Evolutionary conservation across 2,329 filamentous ascomycete species (phyloP).

Genomic region (Geosmithia flava): DNA sequence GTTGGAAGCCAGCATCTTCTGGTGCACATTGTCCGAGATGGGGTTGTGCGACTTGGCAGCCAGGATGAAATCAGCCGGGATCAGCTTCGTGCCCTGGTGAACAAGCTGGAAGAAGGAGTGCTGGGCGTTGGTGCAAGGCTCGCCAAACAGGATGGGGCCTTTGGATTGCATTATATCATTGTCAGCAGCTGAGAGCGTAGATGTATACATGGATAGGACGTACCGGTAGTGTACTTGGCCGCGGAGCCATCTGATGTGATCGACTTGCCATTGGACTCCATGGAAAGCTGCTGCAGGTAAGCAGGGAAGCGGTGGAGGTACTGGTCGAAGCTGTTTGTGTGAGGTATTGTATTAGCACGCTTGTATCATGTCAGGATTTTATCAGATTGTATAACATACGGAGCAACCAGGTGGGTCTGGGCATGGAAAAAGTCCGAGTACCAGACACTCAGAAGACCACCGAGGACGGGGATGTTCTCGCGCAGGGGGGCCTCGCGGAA

Average conservation of each 20-base stretch:
- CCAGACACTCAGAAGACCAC: constrained; percentile 91
- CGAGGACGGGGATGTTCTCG: constrained; percentile 89
- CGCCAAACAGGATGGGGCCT: constrained; percentile 86
- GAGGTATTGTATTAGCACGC: constrained; percentile 1
- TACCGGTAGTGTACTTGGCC: constrained; percentile 89
- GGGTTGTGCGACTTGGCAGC: constrained; percentile 96
- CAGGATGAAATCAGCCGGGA: constrained; percentile 95
- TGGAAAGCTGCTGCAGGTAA: constrained; percentile 96
- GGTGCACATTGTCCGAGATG: constrained; percentile 81
- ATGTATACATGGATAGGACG: constrained; percentile 5
- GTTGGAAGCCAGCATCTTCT: constrained; percentile 90
- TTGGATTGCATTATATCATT: neutral
- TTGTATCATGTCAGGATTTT: neutral
- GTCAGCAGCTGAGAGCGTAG: constrained; percentile 6
- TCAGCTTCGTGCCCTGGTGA: constrained; percentile 98
- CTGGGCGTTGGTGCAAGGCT: constrained; percentile 97
- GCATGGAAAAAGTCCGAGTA: constrained; percentile 98
- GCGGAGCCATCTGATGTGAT: constrained; percentile 81
- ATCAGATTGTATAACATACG: constrained; percentile 41
- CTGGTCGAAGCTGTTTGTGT: constrained; percentile 67
- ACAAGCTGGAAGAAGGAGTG: constrained; percentile 99
- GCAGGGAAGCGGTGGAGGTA: constrained; percentile 98
- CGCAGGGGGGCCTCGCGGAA: constrained; percentile 84
- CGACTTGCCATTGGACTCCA: constrained; percentile 99
- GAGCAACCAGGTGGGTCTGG: constrained; percentile 93